Conservation (phyloP, 306 rosid species). For the Gleditsia sinensis region DNA sequence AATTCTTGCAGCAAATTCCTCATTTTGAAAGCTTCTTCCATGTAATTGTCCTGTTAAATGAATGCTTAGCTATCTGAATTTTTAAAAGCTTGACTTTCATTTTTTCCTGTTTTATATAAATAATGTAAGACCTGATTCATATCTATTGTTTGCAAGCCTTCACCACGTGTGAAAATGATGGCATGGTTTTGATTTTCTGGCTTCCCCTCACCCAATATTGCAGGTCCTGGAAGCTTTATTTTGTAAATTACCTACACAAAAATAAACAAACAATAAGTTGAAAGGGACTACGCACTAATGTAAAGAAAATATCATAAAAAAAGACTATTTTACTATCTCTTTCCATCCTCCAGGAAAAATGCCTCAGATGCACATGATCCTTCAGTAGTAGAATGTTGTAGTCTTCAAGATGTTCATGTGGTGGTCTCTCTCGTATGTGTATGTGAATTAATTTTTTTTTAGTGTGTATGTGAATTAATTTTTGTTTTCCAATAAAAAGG, state of each 20-base stretch:
- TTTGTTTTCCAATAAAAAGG: neutral
- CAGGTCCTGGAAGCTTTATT: slow-evolving; percentile 97
- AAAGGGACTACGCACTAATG: slow-evolving; percentile 13
- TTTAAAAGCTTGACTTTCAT: neutral
- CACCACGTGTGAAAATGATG: slow-evolving; percentile 97
- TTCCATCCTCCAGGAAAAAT: slow-evolving; percentile 19
- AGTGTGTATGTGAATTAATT: neutral
- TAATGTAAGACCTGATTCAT: slow-evolving; percentile 82
- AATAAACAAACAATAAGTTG: slow-evolving; percentile 29
- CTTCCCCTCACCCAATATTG: slow-evolving; percentile 95
- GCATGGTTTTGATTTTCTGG: slow-evolving; percentile 99
- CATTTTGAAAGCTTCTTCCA: slow-evolving; percentile 99
- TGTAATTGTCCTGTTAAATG: slow-evolving; percentile 78
- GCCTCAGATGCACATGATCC: neutral
- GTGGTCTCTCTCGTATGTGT: neutral
- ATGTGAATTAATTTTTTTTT: neutral
- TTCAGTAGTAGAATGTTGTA: slow-evolving; percentile 21
- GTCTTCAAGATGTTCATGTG: neutral
- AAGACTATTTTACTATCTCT: neutral
- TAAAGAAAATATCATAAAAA: slow-evolving; percentile 23
- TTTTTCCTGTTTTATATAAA: slow-evolving; percentile 9
- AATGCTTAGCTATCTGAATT: slow-evolving; percentile 29
- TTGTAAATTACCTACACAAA: slow-evolving; percentile 68
- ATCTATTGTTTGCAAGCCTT: slow-evolving; percentile 96
- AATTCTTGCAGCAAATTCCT: slow-evolving; percentile 94